Evolutionary conservation across 805 yeast genomes (phyloP).

Genomic region (Ogataea ganodermae): DNA sequence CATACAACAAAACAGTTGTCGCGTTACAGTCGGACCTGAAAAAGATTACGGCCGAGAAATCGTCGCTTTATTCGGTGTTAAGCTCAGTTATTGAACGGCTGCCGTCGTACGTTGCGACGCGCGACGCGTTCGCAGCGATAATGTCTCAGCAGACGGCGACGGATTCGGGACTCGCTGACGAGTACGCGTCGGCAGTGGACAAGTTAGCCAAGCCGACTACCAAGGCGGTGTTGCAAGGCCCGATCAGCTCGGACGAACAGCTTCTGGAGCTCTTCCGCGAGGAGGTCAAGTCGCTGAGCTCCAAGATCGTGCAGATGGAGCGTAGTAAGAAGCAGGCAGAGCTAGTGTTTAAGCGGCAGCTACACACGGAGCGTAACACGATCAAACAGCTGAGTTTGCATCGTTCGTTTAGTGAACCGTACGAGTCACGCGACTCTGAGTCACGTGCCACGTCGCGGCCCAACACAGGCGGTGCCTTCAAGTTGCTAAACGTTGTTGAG

Average conservation of each 20-base stretch:
- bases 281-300: conserved; percentile 31
- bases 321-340: conserved; percentile 27
- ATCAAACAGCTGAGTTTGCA: conserved; percentile 22
- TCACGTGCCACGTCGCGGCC: conserved; percentile 51
- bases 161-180: background rate
- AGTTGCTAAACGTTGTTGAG: conserved; percentile 25
- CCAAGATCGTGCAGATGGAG: conserved; percentile 25
- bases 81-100: conserved; percentile 7
- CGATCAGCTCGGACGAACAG: conserved; percentile 29
- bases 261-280: conserved; percentile 30
- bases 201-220: background rate
- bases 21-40: background rate
- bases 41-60: conserved; percentile 4
- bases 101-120: conserved; percentile 13
- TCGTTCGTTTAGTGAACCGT: conserved; percentile 18
- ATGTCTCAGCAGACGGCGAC: background rate
- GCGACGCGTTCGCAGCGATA: conserved; percentile 11
- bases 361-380: conserved; percentile 29
- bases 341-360: conserved; percentile 22
- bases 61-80: conserved; percentile 7
- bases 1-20: background rate
- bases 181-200: conserved; percentile 4
- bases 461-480: conserved; percentile 83
- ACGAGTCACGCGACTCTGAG: conserved; percentile 10
- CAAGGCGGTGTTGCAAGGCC: conserved; percentile 10